A percentile compares a stretch with the other conserved stretches of the same genome.
These are phyloP conservation scores for Trichosporon asahii DNA, from an alignment of 1,284 basidiomycete genomes.

Conservation along the genomic window DNA sequence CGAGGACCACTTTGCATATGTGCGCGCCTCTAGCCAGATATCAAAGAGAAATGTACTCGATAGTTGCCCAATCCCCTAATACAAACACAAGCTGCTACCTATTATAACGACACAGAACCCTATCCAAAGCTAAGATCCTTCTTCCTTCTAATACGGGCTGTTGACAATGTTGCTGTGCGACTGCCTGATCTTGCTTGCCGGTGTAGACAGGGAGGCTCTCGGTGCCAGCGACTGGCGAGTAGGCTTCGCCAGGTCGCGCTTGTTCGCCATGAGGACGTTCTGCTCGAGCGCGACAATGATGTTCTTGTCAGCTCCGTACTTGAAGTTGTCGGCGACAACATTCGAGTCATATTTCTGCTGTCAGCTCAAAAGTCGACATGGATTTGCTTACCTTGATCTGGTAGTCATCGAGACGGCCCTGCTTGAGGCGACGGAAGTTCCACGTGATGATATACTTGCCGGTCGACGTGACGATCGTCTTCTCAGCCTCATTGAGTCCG, in stretches of 20 bases:
- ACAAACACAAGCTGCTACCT: constrained; percentile 10
- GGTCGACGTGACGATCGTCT: constrained; percentile 92
- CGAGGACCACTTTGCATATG: not conserved
- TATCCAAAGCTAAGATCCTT: not conserved
- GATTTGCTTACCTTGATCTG: constrained; percentile 73
- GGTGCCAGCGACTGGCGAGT: constrained; percentile 19
- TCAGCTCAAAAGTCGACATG: constrained; percentile 1
- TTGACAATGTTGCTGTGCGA: constrained; percentile 45
- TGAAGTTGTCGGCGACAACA: constrained; percentile 95
- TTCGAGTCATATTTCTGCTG: constrained; percentile 72
- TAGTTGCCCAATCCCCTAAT: constrained; percentile 5
- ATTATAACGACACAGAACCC: constrained; percentile 9
- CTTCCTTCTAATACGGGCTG: constrained; percentile 40
- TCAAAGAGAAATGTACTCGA: constrained; percentile 9
- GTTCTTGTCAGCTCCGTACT: constrained; percentile 89
- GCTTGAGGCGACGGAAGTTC: constrained; percentile 95
- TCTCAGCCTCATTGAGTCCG: constrained; percentile 80
- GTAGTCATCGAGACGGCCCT: constrained; percentile 83
- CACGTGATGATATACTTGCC: constrained; percentile 93
- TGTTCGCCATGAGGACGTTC: constrained; percentile 90
- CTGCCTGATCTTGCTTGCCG: constrained; percentile 31
- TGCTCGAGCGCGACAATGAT: constrained; percentile 94
- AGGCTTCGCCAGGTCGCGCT: constrained; percentile 76
- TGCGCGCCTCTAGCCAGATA: not conserved
- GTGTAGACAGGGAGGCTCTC: constrained; percentile 27